phyloP scores from a whole-genome alignment of 441 rosid species.

The Cnidoscolus chayamansa region DNA sequence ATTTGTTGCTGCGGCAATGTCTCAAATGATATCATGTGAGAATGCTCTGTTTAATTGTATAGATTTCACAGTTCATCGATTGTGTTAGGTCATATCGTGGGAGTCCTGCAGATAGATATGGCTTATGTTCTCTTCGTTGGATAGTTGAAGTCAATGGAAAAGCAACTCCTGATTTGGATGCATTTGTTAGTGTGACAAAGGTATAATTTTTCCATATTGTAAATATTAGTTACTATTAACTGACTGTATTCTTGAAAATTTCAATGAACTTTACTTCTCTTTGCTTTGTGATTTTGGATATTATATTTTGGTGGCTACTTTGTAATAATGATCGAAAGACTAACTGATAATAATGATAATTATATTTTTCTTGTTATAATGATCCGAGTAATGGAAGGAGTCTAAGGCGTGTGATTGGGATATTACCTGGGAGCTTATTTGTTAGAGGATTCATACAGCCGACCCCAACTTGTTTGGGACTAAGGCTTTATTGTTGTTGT shows the following conservation, averaged over 20 bases:
- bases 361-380: no score
- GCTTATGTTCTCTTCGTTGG: slow-evolving; percentile 83
- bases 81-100: slow-evolving; percentile 77
- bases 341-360: no score
- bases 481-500: no score
- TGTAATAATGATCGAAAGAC: neutral
- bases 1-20: neutral
- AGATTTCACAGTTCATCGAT: slow-evolving; percentile 3
- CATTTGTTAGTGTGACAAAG: slow-evolving; percentile 72
- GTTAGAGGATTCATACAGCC: no score
- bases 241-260: neutral
- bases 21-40: neutral
- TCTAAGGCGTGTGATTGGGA: no score
- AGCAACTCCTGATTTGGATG: slow-evolving; percentile 73
- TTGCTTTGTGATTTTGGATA: neutral
- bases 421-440: no score
- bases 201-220: slow-evolving; percentile 29
- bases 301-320: neutral
- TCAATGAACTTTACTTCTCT: neutral
- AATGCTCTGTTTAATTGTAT: neutral
- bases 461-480: no score
- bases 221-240: neutral
- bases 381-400: no score
- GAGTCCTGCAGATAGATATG: slow-evolving; percentile 89
- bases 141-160: slow-evolving; percentile 91